phyloP scores from a whole-genome alignment of 2,329 filamentous ascomycete genomes.

The Trichoderma sp. region DNA sequence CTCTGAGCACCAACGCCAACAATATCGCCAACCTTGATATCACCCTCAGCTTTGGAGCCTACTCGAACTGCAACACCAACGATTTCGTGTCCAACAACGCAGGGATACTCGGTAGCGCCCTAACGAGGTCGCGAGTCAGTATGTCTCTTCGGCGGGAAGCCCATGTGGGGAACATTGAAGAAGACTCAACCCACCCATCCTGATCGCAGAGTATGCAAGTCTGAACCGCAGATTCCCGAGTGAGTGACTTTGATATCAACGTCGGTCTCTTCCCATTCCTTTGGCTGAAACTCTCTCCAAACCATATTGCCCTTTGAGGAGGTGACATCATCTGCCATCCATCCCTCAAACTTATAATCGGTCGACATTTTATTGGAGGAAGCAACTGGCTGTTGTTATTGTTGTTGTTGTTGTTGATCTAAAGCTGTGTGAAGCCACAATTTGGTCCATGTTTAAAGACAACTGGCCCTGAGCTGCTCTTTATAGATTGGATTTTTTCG shows the following conservation, averaged over 20 bases:
- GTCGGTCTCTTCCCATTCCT: slow-evolving; percentile 63
- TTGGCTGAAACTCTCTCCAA: slow-evolving; percentile 57
- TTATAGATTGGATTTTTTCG: background rate
- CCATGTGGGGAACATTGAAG: background rate
- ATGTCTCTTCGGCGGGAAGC: background rate
- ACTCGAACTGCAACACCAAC: slow-evolving; percentile 56
- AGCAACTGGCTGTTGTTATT: background rate
- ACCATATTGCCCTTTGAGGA: slow-evolving; percentile 50
- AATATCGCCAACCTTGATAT: slow-evolving; percentile 59
- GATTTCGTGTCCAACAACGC: slow-evolving; percentile 64
- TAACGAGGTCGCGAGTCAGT: slow-evolving; percentile 1
- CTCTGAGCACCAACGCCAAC: slow-evolving; percentile 62
- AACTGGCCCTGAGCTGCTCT: background rate
- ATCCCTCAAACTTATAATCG: slow-evolving; percentile 50
- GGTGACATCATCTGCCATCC: slow-evolving; percentile 44
- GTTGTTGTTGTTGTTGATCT: background rate
- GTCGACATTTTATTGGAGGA: slow-evolving; percentile 25
- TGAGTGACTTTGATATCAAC: slow-evolving; percentile 64
- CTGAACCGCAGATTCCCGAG: slow-evolving; percentile 63
- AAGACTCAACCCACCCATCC: slow-evolving; percentile 43
- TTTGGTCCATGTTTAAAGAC: background rate
- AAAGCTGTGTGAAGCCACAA: background rate
- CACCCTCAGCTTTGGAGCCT: slow-evolving; percentile 43
- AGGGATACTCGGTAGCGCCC: slow-evolving; percentile 35
- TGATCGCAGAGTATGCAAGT: slow-evolving; percentile 56